Evolutionary conservation across 805 yeast species (phyloP), one percentile per base, ranked within the genome.

Genomic region (Candida insectorum): DNA sequence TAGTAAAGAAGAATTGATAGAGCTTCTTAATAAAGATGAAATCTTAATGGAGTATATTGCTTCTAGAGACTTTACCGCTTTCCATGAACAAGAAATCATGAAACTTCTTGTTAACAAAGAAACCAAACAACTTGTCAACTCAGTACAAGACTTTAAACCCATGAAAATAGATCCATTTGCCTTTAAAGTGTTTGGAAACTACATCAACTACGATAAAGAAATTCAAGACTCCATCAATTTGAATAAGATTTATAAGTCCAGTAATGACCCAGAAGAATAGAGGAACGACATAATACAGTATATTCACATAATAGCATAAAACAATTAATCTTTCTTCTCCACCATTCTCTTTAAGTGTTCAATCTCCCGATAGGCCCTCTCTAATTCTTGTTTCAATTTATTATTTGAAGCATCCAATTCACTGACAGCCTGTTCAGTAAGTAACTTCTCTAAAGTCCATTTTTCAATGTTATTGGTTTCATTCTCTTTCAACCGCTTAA

Each of bases 391-490:
- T 63, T 87, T 88, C 56, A 91, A 73, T 60, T 86, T 84, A 51
- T 87, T 95, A 64, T 89, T 91, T 10, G 88, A 78, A 26, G 85
- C 79, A 33, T 85, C 76, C 47, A 91, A 73, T 60, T 89, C 96
- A 42, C 83, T 77, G 33, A 88, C 82, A 9, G 91, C 88, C 62
- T 91, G 97, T 58, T 89, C 97, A 23, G 91, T 82, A 43, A 88
- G 71, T 42, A 93, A 72, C 64, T 91, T 91, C 60, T 91, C 97
- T 52, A 91, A 71, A 5, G 97, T 89, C 86, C 95, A 86, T 65
- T 93, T 91, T 61, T 91, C 96, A 49, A 87, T 81, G 54, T 85
- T 85, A 50, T 83, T 80, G 59, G 78, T 81, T 60, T 89, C 97
- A 49, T 85, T 86, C 49, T 86, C 96, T 61, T 88, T 85, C 54